phyloP scores from a whole-genome alignment of 2,329 filamentous ascomycete species.

The Cladosporium sp. region DNA sequence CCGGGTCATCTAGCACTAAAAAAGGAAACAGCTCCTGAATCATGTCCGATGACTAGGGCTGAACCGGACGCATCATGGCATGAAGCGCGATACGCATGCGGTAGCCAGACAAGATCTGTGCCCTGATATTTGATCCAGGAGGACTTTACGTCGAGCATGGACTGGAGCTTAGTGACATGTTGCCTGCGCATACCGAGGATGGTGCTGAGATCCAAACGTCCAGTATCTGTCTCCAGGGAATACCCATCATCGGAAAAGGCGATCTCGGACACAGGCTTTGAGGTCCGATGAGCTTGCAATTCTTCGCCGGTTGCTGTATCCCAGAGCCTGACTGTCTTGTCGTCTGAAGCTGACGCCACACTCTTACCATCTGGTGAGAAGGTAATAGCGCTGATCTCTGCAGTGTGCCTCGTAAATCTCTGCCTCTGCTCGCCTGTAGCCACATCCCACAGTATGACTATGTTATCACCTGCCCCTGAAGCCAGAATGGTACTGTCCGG shows the following conservation, averaged over 20 bases:
- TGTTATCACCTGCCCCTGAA: neutral
- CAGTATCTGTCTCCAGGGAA: neutral
- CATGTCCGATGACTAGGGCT: neutral
- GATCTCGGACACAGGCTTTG: neutral
- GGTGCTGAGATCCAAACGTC: neutral
- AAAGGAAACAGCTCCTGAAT: neutral
- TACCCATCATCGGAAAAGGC: constrained; percentile 19
- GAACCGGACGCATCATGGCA: neutral
- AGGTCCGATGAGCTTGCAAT: constrained; percentile 1
- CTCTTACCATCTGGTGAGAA: neutral
- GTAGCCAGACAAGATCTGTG: constrained; percentile 2
- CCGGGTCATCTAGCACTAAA: neutral
- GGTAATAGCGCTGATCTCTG: neutral
- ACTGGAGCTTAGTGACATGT: neutral
- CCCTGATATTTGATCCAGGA: neutral
- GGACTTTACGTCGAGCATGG: neutral
- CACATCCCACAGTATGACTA: constrained; percentile 14
- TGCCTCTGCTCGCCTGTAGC: neutral
- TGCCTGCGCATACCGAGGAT: neutral
- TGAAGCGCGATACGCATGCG: constrained; percentile 1
- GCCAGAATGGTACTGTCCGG: neutral
- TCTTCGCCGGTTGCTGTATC: constrained; percentile 14
- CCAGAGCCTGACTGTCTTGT: constrained; percentile 2
- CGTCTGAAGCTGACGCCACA: neutral
- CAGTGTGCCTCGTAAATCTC: neutral